Evolutionary conservation across 257 asterid species (phyloP).

Genomic region (Buddleja alternifolia): DNA sequence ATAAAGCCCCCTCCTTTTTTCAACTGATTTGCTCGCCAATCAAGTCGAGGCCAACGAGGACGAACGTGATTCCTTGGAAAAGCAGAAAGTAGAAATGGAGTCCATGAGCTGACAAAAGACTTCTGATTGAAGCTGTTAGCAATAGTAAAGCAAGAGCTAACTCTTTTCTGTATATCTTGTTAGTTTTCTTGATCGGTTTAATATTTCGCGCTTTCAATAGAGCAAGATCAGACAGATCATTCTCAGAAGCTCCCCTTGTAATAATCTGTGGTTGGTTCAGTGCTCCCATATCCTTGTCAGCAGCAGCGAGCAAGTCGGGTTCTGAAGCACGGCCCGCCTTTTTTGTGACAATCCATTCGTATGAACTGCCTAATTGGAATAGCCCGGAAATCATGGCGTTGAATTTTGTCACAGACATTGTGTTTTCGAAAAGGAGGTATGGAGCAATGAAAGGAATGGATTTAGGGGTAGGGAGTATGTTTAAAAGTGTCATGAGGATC

Average conservation of each 20-base stretch:
- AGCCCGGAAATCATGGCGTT: constrained; percentile 72
- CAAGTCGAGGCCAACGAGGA: constrained; percentile 70
- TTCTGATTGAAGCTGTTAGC: constrained; percentile 65
- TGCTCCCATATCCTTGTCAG: constrained; percentile 40
- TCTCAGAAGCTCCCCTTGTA: constrained; percentile 45
- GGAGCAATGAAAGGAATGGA: constrained; percentile 76
- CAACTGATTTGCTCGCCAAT: constrained; percentile 71
- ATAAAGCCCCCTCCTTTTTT: not conserved
- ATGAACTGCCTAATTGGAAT: constrained; percentile 70
- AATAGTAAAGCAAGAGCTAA: constrained; percentile 69
- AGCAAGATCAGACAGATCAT: constrained; percentile 38
- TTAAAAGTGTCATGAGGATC: constrained; percentile 56
- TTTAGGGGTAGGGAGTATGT: constrained; percentile 62
- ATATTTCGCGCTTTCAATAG: constrained; percentile 36
- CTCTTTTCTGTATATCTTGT: constrained; percentile 73
- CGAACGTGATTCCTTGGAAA: constrained; percentile 72
- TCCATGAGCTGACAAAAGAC: constrained; percentile 77
- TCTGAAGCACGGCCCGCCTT: constrained; percentile 70
- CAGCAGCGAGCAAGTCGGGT: constrained; percentile 52
- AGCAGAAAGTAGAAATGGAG: constrained; percentile 80
- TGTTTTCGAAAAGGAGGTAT: constrained; percentile 68
- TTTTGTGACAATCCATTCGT: constrained; percentile 73
- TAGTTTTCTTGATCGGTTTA: constrained; percentile 45
- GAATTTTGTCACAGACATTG: constrained; percentile 77
- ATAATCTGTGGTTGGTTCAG: constrained; percentile 36